Percentiles rank a stretch among this genome's conserved stretches.
Conservation (phyloP, 2,329 filamentous ascomycete genomes). For the Penicillium sp. region DNA sequence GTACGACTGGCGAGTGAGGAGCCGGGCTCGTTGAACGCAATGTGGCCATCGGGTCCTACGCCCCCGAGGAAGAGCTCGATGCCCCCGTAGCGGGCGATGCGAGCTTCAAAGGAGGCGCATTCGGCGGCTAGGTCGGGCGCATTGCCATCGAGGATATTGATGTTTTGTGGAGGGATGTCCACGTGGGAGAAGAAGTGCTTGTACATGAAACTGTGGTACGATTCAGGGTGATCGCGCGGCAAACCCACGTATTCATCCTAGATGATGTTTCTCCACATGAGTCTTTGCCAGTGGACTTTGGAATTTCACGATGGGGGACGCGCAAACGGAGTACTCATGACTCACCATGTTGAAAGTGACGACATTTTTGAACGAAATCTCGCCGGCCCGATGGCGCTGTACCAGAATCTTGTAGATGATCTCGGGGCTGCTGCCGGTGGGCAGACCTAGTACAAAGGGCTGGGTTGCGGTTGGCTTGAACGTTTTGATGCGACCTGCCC, state of each 20-base stretch:
- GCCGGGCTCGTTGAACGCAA: conserved; percentile 86
- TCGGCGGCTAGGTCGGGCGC: conserved; percentile 68
- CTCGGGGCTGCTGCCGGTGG: conserved; percentile 75
- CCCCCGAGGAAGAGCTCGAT: conserved; percentile 83
- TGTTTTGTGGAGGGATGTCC: conserved; percentile 73
- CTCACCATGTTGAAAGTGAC: conserved; percentile 86
- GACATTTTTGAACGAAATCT: conserved; percentile 81
- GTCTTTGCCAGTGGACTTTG: too few species aligned
- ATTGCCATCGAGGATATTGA: conserved; percentile 79
- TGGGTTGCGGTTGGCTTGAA: conserved; percentile 66
- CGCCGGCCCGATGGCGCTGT: conserved; percentile 34
- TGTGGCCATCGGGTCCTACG: conserved; percentile 80
- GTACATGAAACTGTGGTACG: conserved; percentile 91
- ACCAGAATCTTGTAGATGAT: conserved; percentile 73
- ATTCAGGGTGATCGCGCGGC: conserved; percentile 74
- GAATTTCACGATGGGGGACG: too few species aligned
- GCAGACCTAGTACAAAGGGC: conserved; percentile 76
- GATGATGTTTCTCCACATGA: neutral
- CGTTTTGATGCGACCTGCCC: conserved; percentile 64
- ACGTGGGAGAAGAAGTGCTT: conserved; percentile 84
- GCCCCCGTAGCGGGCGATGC: conserved; percentile 67
- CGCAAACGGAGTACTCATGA: too few species aligned
- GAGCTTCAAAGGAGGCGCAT: conserved; percentile 71
- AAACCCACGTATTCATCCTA: conserved; percentile 83
- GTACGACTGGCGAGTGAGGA: conserved; percentile 72